Evolutionary conservation across 768 basidiomycete genomes (phyloP), one percentile per base, ranked within the genome.

Genomic region (Mycena pura): DNA sequence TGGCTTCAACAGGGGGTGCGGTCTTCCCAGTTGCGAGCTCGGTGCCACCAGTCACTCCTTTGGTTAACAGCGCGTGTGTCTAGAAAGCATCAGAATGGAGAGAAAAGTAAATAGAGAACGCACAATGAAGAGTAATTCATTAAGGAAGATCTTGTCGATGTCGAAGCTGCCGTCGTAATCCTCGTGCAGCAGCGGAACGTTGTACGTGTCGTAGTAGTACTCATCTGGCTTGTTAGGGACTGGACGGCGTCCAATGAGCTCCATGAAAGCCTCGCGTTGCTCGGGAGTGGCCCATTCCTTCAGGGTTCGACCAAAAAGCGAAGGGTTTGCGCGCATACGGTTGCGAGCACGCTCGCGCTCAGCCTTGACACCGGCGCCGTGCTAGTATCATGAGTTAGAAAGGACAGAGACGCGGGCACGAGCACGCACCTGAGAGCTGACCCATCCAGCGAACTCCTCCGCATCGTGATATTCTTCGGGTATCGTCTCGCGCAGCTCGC

Each of bases 21-120:
- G 34, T 5, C 3, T 2, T 11, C 14, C 19, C 24, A n/a, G 19
- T 39, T 40, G 34, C 32, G 5, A 60, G 25, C 22, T 9, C 38
- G 2, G 21, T 29, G 2, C 29, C 44, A 25, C 28, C 24, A 5
- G 24, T 34, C 22, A 40, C 31, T n/a, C 59, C 59, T 3, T 13
- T 39, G 13, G 59, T 60, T 13, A 60, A 46, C 8, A 51, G 50
- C 31, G 51, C 43, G 36, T 60, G 59, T 10, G 29, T 15, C 59
- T 60, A 15, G 1, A n/a, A 7, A 7, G 34, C 14, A 24, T 36
- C 5, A 40, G 38, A n/a, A 40, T 5, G 17, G 3, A 40, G 4
- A 3, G n/a, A 52, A 29, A 25, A 3, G 19, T 2, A 39, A 3
- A 3, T 19, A 28, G 14, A 6, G 41, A 1, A 52, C 50, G 27